phyloP scores from a whole-genome alignment of 1,139 yeast species.

The Suhomyces yuchorum region DNA sequence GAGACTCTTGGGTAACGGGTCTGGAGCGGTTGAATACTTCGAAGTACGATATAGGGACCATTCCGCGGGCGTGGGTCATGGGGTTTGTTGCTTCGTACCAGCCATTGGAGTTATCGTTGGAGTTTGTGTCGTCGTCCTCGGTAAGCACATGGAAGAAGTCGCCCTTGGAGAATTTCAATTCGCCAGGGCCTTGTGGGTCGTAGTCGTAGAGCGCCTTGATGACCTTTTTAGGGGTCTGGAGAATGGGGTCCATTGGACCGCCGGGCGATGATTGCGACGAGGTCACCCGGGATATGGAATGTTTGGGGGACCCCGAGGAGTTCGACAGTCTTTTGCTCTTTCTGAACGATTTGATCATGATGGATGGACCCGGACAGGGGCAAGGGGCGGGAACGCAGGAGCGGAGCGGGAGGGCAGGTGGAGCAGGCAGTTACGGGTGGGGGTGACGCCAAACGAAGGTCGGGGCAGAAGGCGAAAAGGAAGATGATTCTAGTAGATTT shows the following conservation, averaged over 20 bases:
- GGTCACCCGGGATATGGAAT: constrained; percentile 37
- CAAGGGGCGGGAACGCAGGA: background rate
- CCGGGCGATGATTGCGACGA: constrained; percentile 19
- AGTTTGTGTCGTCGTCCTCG: constrained; percentile 50
- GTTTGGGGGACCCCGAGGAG: constrained; percentile 39
- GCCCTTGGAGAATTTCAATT: constrained; percentile 74
- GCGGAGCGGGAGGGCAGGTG: background rate
- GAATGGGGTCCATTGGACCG: constrained; percentile 21
- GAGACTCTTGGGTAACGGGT: constrained; percentile 22
- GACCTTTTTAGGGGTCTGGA: constrained; percentile 71
- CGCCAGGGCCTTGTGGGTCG: constrained; percentile 79
- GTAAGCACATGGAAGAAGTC: constrained; percentile 85
- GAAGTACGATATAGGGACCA: constrained; percentile 85
- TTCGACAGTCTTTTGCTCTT: constrained; percentile 45
- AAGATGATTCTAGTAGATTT: background rate
- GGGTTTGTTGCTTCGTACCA: constrained; percentile 95
- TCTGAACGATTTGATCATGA: constrained; percentile 48
- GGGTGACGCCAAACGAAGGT: background rate
- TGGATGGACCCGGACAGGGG: background rate
- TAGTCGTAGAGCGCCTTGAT: constrained; percentile 83
- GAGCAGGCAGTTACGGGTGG: background rate
- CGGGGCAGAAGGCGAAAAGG: background rate
- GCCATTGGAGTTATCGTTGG: constrained; percentile 45
- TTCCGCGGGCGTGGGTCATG: constrained; percentile 70
- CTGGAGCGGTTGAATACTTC: constrained; percentile 71